phyloP scores from a whole-genome alignment of 305 asterid species.

The Nicotiana rustica region DNA sequence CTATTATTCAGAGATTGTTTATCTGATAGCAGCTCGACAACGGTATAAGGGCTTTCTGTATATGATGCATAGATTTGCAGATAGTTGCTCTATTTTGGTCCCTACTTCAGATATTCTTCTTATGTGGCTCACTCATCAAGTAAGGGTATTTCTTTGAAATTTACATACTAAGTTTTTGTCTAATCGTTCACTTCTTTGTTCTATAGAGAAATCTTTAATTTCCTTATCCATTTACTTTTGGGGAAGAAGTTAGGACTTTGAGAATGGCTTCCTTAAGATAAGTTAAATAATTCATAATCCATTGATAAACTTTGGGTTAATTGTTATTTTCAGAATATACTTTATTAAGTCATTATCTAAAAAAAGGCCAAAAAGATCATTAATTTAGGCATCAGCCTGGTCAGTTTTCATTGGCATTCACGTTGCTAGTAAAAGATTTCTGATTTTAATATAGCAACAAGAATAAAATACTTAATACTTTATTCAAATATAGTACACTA shows the following conservation, averaged over 20 bases:
- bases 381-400: constrained; percentile 13
- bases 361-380: background rate
- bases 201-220: background rate
- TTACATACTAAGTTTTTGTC: background rate
- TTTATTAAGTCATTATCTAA: background rate
- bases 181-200: background rate
- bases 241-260: background rate
- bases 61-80: constrained; percentile 64
- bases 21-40: constrained; percentile 79
- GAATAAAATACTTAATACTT: background rate
- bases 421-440: constrained; percentile 19
- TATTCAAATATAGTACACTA: background rate
- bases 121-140: constrained; percentile 92
- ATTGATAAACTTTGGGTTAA: background rate
- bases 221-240: background rate
- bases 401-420: constrained; percentile 6
- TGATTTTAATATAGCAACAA: background rate
- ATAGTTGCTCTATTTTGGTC: constrained; percentile 60
- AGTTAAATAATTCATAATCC: background rate
- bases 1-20: constrained; percentile 71
- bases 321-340: background rate
- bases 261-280: background rate
- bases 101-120: constrained; percentile 86
- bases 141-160: constrained; percentile 27
- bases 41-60: constrained; percentile 75